Percentiles rank a stretch among this genome's conserved stretches.
Evolutionary conservation across 257 asterid species (phyloP).

Genomic region (Orobanche coerulescens): DNA sequence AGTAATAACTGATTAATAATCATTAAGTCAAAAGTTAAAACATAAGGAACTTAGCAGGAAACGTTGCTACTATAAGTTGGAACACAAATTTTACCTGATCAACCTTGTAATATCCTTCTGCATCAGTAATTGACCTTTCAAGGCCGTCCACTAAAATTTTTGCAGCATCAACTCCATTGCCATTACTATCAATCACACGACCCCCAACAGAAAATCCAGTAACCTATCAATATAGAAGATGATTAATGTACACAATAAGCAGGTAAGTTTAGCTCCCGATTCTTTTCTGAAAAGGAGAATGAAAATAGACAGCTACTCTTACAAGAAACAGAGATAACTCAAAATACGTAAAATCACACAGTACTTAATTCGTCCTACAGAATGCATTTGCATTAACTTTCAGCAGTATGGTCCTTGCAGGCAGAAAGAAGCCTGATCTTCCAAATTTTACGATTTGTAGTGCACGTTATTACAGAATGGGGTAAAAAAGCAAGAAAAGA

Average conservation of each 20-base stretch:
- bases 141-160: slow-evolving; percentile 72
- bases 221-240: slow-evolving; percentile 44
- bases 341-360: slow-evolving; percentile 1
- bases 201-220: slow-evolving; percentile 99
- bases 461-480: background rate
- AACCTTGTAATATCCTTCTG: slow-evolving; percentile 86
- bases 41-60: slow-evolving; percentile 2
- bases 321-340: background rate
- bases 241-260: slow-evolving; percentile 1
- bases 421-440: slow-evolving; percentile 7
- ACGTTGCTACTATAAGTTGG: background rate
- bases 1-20: background rate
- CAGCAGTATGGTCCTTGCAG: background rate
- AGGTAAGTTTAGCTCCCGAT: slow-evolving; percentile 5
- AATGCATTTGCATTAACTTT: background rate
- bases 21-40: background rate
- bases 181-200: slow-evolving; percentile 85
- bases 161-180: slow-evolving; percentile 67
- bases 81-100: slow-evolving; percentile 67
- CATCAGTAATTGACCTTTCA: slow-evolving; percentile 68
- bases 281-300: slow-evolving; percentile 1
- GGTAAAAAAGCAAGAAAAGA: background rate
- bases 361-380: slow-evolving; percentile 1
- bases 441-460: slow-evolving; percentile 4
- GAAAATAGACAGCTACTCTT: slow-evolving; percentile 1